Percentiles rank a stretch among this genome's conserved stretches.
Evolutionary conservation across 1,284 basidiomycete genomes (phyloP).

Genomic region (Apiotrichum sp.): DNA sequence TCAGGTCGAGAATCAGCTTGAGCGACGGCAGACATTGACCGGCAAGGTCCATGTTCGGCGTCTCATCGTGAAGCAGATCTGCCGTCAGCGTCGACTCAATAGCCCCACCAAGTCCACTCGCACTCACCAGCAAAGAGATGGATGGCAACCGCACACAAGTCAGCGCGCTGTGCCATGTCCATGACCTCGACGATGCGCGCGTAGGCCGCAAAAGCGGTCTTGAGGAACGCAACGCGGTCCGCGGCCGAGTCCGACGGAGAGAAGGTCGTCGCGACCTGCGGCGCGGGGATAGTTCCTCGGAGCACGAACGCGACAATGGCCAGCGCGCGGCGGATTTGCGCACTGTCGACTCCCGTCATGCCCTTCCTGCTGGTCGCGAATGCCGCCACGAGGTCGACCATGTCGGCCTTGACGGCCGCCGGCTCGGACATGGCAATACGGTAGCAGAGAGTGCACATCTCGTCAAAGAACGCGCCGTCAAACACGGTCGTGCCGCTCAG

Average conservation of each 20-base stretch:
- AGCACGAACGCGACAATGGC: slow-evolving; percentile 63
- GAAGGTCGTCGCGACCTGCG: slow-evolving; percentile 54
- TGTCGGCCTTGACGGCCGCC: slow-evolving; percentile 63
- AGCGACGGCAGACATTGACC: slow-evolving; percentile 71
- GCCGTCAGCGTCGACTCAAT: slow-evolving; percentile 2
- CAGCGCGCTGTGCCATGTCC: slow-evolving; percentile 51
- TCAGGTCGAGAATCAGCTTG: slow-evolving; percentile 63
- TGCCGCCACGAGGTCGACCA: slow-evolving; percentile 65
- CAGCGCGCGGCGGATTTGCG: slow-evolving; percentile 37
- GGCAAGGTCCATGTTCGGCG: slow-evolving; percentile 66
- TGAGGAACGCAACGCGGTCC: slow-evolving; percentile 63
- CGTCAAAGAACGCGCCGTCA: slow-evolving; percentile 77
- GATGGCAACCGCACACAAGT: slow-evolving; percentile 72
- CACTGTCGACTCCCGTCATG: slow-evolving; percentile 23
- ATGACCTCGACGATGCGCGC: slow-evolving; percentile 59
- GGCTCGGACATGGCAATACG: slow-evolving; percentile 83
- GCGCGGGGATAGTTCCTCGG: slow-evolving; percentile 60
- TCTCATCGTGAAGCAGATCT: slow-evolving; percentile 81
- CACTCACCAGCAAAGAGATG: slow-evolving; percentile 68
- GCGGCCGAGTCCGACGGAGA: slow-evolving; percentile 48
- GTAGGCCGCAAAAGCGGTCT: slow-evolving; percentile 62
- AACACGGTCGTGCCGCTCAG: slow-evolving; percentile 75
- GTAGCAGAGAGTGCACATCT: slow-evolving; percentile 81
- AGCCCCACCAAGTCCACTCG: background rate
- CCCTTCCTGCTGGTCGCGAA: slow-evolving; percentile 54